Base-by-base conservation (phyloP, 441 rosid species). In the Macaranga tanarius region DNA sequence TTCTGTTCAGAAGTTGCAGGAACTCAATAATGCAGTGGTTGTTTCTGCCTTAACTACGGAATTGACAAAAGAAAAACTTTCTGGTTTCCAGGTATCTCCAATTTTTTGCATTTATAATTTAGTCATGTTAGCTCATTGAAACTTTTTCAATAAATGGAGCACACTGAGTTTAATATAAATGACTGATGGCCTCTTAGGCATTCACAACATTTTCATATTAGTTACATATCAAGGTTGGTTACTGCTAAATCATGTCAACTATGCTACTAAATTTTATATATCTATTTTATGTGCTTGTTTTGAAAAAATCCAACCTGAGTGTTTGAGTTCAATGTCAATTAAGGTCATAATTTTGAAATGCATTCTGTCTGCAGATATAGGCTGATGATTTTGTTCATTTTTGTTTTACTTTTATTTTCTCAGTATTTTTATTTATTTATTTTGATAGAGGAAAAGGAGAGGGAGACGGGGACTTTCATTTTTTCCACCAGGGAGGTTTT, bases 1-100 rank as follows among this genome's bases (percentile, higher is more conserved):
- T 40, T 92, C 97, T 82, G 84, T 89, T 56, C 97, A 84, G 80
- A 92, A 89, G 84, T 82, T 92, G 77, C 96, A 93, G 83, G 98
- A 93, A 80, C 95, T 93, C 58, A 92, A 93, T 78, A 93, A 92
- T 76, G 90, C 95, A 10, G 96, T 90, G 72, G 75, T 65, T 56
- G 79, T 93, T 74, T 80, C 89, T 75, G 79, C 93, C 72, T 79
- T 90, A 73, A 90, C 93, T 26, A 75, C 86, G 34, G 75, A 84
- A 69, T 82, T 93, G 86, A 81, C 85, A 2, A 87, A 87, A 77
- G 93, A 90, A 75, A 79, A 82, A 45, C 93, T 93, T 70, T 86
- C 92, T 64, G 80, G 81, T 80, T 93, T 88, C 82, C 97, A 92
- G 98, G 98, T 93, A 54, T 42, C 38, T 42, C 50, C 54, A 60